These are phyloP conservation scores for Chaetomium fimeti DNA, from an alignment of 495 filamentous ascomycete species.

Conservation along the genomic window DNA sequence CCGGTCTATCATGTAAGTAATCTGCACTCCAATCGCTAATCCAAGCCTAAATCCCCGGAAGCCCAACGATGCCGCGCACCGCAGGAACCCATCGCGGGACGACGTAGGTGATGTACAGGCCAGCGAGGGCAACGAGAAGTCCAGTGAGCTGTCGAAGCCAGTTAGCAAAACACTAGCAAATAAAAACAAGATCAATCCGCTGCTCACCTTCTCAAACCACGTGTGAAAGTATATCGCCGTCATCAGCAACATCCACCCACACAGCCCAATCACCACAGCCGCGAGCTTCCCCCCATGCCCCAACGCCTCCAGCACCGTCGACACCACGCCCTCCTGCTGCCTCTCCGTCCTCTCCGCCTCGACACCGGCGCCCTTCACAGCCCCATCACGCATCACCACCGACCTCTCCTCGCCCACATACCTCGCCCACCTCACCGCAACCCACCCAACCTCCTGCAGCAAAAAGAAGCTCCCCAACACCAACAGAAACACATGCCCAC, in stretches of 20 bases:
- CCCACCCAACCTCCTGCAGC: slow-evolving; percentile 73
- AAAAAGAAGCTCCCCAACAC: slow-evolving; percentile 77
- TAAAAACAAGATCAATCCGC: neutral
- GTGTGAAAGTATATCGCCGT: slow-evolving; percentile 97
- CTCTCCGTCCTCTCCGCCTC: slow-evolving; percentile 40
- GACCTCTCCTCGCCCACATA: slow-evolving; percentile 53
- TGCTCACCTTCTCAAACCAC: slow-evolving; percentile 89
- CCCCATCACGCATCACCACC: slow-evolving; percentile 60
- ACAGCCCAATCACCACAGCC: slow-evolving; percentile 58
- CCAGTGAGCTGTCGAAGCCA: slow-evolving; percentile 60
- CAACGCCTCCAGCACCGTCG: slow-evolving; percentile 32
- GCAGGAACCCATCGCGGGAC: slow-evolving; percentile 65
- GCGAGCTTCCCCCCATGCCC: slow-evolving; percentile 49
- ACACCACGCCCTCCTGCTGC: slow-evolving; percentile 24
- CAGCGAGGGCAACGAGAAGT: slow-evolving; percentile 63
- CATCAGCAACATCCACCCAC: slow-evolving; percentile 96
- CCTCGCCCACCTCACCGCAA: slow-evolving; percentile 44
- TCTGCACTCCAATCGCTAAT: neutral
- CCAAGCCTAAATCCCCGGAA: slow-evolving; percentile 63
- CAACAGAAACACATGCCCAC: slow-evolving; percentile 91
- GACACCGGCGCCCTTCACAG: slow-evolving; percentile 51
- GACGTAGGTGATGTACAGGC: slow-evolving; percentile 72
- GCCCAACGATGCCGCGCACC: slow-evolving; percentile 64
- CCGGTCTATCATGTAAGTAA: slow-evolving; percentile 1
- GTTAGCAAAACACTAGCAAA: slow-evolving; percentile 14